These are phyloP conservation scores for Saccharomycopsis phalli DNA, from an alignment of 1,139 yeast genomes.

Conservation along the genomic window DNA sequence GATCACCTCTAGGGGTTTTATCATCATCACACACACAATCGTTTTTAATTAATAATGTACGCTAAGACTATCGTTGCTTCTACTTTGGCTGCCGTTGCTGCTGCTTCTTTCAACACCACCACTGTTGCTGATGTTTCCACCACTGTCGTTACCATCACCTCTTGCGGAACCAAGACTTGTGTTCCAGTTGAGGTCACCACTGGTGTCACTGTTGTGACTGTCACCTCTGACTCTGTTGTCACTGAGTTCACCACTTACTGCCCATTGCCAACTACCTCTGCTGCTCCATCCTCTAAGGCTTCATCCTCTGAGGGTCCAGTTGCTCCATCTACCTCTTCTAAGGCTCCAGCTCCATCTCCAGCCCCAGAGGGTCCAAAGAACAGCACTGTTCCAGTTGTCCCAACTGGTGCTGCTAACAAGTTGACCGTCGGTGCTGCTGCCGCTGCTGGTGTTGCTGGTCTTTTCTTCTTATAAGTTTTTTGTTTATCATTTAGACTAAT, in stretches of 20 bases:
- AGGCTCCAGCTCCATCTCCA: background rate
- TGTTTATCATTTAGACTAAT: background rate
- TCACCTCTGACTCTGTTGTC: conserved; percentile 3
- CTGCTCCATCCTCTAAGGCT: conserved; percentile 1
- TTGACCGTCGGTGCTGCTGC: conserved; percentile 1
- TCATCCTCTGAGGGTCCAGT: background rate
- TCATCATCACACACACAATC: conserved; percentile 8
- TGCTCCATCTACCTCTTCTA: background rate
- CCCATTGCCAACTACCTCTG: conserved; percentile 10
- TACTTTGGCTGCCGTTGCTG: conserved; percentile 13
- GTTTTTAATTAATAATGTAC: conserved; percentile 14
- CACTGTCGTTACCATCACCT: conserved; percentile 39
- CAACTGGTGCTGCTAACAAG: conserved; percentile 4
- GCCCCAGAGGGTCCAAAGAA: no score
- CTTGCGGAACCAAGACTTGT: conserved; percentile 31
- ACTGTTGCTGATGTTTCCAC: conserved; percentile 22
- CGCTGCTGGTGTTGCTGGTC: conserved; percentile 5
- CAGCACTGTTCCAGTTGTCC: background rate
- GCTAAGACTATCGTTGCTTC: conserved; percentile 10
- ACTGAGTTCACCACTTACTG: conserved; percentile 16
- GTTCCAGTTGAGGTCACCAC: conserved; percentile 28
- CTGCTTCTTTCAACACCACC: conserved; percentile 14
- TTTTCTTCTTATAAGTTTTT: background rate
- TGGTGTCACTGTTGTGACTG: conserved; percentile 29
- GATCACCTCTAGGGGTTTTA: conserved; percentile 1